These are phyloP conservation scores for Allomyces macrogynus DNA, from an alignment of 192 early-diverging fungal species.

Conservation along the genomic window DNA sequence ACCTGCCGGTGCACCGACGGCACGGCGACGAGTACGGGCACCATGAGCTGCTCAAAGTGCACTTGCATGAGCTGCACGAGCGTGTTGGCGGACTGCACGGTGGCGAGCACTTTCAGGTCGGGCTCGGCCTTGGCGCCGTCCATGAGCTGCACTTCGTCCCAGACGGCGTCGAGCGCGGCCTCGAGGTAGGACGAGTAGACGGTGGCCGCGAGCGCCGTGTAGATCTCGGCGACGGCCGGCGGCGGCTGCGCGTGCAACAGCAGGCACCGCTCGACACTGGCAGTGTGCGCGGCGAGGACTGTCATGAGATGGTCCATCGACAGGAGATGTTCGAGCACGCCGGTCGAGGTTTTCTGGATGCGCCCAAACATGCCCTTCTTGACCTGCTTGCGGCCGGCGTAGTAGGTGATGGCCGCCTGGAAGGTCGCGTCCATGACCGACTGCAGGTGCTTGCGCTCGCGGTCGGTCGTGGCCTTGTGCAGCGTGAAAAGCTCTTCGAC, in stretches of 20 bases:
- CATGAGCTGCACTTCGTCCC: constrained; percentile 1
- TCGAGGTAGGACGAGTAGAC: background rate
- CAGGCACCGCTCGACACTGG: background rate
- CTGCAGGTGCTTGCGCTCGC: constrained; percentile 10
- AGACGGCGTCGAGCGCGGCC: background rate
- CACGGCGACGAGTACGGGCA: constrained; percentile 40
- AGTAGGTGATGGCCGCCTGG: constrained; percentile 12
- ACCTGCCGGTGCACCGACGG: constrained; percentile 68
- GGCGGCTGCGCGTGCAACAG: background rate
- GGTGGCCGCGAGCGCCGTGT: background rate
- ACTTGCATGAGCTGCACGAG: constrained; percentile 56
- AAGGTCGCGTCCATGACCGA: constrained; percentile 18
- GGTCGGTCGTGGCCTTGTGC: constrained; percentile 10
- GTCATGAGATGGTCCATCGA: background rate
- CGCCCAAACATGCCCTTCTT: background rate
- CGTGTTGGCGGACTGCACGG: constrained; percentile 42
- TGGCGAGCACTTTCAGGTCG: constrained; percentile 37
- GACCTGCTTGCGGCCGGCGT: background rate
- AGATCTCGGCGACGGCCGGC: background rate
- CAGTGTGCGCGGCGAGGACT: background rate
- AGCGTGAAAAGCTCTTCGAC: constrained; percentile 17
- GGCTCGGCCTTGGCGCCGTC: constrained; percentile 29
- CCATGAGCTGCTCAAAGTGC: constrained; percentile 57
- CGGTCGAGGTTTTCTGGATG: background rate
- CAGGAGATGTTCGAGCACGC: background rate